phyloP scores from a whole-genome alignment of 257 asterid genomes.

The Capsicum pubescens region DNA sequence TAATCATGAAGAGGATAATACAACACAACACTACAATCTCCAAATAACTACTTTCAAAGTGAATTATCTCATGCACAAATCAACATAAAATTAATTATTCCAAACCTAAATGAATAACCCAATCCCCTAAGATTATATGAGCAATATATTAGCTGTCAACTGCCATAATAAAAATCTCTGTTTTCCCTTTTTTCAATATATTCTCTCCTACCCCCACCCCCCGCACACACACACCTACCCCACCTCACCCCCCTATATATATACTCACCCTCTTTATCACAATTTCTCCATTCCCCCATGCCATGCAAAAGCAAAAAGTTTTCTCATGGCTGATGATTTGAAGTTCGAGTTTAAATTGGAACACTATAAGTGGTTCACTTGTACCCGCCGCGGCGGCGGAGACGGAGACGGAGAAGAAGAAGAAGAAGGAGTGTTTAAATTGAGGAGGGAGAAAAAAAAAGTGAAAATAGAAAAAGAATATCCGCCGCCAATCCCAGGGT shows the following conservation, averaged over 20 bases:
- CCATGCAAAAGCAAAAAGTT: conserved; percentile 26
- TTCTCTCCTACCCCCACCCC: conserved; percentile 26
- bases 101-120: conserved; percentile 25
- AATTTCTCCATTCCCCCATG: conserved; percentile 25
- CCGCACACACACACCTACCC: not conserved
- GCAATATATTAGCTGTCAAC: conserved; percentile 53
- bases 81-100: too few species aligned
- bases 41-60: too few species aligned
- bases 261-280: not conserved
- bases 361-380: not conserved
- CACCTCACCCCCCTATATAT: conserved; percentile 18
- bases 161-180: conserved; percentile 40
- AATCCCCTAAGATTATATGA: conserved; percentile 40
- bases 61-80: too few species aligned
- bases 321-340: too few species aligned
- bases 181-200: conserved; percentile 40
- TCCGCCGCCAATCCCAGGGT: conserved; percentile 74
- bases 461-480: conserved; percentile 33
- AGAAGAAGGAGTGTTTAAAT: not conserved
- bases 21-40: too few species aligned
- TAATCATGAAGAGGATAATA: too few species aligned
- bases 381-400: conserved; percentile 7
- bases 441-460: conserved; percentile 26
- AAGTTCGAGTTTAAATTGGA: not conserved
- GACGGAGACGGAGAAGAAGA: not conserved